Percentiles rank a stretch among this genome's conserved stretches.
Evolutionary conservation across 2,329 filamentous ascomycete species (phyloP).

Genomic region (Pseudogymnoascus sp.): DNA sequence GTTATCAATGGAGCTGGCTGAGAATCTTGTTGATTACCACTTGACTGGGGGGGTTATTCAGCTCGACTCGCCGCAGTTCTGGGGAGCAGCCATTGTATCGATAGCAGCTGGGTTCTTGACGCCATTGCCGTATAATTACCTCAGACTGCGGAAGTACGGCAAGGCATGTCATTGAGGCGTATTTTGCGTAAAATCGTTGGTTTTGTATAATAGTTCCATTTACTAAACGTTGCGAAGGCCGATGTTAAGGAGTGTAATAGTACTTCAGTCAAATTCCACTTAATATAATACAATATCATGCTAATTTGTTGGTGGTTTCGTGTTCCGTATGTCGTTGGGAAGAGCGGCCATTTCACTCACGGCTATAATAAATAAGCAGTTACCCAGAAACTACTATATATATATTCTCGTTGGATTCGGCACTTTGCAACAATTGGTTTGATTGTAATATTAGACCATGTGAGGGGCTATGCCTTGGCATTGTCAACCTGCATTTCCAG

Average conservation of each 20-base stretch:
- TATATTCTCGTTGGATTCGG: background rate
- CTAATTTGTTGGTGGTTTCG: background rate
- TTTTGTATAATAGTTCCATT: background rate
- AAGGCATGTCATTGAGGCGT: slow-evolving; percentile 36
- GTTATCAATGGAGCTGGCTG: slow-evolving; percentile 48
- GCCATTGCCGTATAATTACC: slow-evolving; percentile 46
- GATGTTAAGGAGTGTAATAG: background rate
- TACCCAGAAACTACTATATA: background rate
- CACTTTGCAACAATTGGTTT: background rate
- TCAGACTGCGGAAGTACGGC: slow-evolving; percentile 39
- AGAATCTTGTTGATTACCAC: slow-evolving; percentile 47
- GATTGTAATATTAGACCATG: background rate
- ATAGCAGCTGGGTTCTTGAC: slow-evolving; percentile 38
- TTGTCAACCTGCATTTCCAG: background rate
- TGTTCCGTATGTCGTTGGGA: background rate
- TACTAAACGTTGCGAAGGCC: background rate
- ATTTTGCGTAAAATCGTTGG: background rate
- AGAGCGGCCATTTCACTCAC: background rate
- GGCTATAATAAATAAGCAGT: background rate
- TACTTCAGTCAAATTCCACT: background rate
- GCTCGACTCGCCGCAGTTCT: slow-evolving; percentile 40
- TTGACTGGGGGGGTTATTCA: slow-evolving; percentile 43
- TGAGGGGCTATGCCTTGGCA: background rate
- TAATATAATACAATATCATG: background rate
- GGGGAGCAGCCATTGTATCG: slow-evolving; percentile 40